These are phyloP conservation scores for Dothistroma septosporum DNA, from an alignment of 2,329 filamentous ascomycete species.

Conservation along the genomic window DNA sequence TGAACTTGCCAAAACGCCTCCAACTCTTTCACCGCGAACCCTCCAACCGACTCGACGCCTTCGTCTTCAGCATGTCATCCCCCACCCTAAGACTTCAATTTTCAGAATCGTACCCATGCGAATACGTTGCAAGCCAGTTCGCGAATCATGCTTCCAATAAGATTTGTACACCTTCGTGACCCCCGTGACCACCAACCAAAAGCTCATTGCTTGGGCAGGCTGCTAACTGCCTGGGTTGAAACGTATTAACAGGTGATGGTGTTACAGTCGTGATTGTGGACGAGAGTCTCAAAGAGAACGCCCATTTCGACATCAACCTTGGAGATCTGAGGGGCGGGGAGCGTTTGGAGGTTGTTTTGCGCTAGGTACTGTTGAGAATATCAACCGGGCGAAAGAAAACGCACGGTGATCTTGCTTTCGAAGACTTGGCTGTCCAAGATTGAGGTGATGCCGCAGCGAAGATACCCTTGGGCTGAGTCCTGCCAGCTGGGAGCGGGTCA, in stretches of 20 bases:
- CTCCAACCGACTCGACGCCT: background rate
- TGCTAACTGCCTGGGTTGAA: conserved; percentile 2
- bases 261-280: conserved; percentile 4
- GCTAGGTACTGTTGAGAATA: background rate
- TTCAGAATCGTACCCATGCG: background rate
- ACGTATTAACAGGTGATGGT: conserved; percentile 10
- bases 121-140: background rate
- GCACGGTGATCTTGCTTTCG: conserved; percentile 3
- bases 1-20: no score
- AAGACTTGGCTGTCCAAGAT: conserved; percentile 9
- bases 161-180: conserved; percentile 4
- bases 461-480: background rate
- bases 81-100: conserved; percentile 1
- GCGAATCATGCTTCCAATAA: conserved; percentile 7
- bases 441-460: conserved; percentile 1
- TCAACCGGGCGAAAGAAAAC: background rate
- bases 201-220: conserved; percentile 7
- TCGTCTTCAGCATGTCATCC: background rate
- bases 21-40: no score
- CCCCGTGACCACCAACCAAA: conserved; percentile 4
- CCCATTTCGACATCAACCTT: conserved; percentile 2
- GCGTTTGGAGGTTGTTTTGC: conserved; percentile 5
- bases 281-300: conserved; percentile 1
- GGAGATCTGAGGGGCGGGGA: conserved; percentile 2
- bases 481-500: conserved; percentile 5